Evolutionary conservation across 2,329 filamentous ascomycete genomes (phyloP), one percentile per base, ranked within the genome.

Genomic region (Ceratocystis colombiana): DNA sequence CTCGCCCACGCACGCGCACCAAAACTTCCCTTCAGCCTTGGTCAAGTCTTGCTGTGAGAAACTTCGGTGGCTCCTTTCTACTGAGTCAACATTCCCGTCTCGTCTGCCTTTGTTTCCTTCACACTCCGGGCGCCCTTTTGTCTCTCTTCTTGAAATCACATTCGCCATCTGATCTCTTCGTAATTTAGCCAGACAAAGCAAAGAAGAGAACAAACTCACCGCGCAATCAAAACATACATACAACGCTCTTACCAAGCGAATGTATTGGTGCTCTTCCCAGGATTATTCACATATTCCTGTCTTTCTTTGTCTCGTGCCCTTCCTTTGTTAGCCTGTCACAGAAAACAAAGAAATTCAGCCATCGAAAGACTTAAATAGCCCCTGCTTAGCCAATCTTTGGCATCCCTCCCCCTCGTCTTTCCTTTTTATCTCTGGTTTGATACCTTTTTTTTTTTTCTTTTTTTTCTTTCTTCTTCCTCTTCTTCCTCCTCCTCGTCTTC

Each of bases 291-390:
- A 22, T 20, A n/a, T 50, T 50, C 46, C 46, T 22, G 46, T 30
- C 5, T 3, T 57, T 57, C 53, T 57, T 57, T 57, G 53, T 57
- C 53, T 22, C 25, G 25, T 30, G 53, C 53, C 25, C 30, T 30
- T 28, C 53, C 53, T 57, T 57, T 57, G 53, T 57, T 30, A 57
- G 25, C 53, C 25, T 57, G 53, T 57, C 25, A 30, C 53, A 57
- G 53, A 57, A 12, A 57, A 57, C 53, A 57, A 57, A 57, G 53
- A 57, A 6, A 57, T 30, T 57, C 20, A 28, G 22, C 53, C 25
- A 12, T 15, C 15, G 15, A 28, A 57, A n/a, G 10, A 28, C 53
- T 15, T 30, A 30, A 57, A 57, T 30, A 57, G 53, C 22, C 8
- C 20, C 15, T 57, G 22, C 22, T 57, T 17, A 12, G 53, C 53